Base-by-base conservation (phyloP, 2,329 filamentous ascomycete species). In the Dendrostoma leiphaemia region DNA sequence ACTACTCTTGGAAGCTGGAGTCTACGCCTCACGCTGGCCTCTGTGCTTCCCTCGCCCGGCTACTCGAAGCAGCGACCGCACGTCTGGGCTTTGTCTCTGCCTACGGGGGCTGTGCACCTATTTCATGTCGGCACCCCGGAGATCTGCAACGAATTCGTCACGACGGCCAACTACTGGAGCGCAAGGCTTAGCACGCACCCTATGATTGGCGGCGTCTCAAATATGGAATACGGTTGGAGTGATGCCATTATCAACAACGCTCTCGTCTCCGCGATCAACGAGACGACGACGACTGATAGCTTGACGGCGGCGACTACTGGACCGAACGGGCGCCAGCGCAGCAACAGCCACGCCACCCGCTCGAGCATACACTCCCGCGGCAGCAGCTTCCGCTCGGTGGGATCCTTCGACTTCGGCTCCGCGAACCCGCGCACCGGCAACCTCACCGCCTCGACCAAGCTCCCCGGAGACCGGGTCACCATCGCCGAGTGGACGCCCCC, bases 201-300 rank as follows among this genome's bases (percentile, higher is more conserved):
- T 2, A 76, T 99, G 29, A 83, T 93, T 31, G 94, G 94, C 54
- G 93, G 92, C 53, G 89, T 99, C 62, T 96, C 90, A 72, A 99
- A 97, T 69, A 89, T 97, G 62, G 94, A 99, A 70, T 97, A 97
- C 66, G 94, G 94, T 50, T 99, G 94, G 94, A 90, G 91, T 62
- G 91, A 96, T 37, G 78, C 80, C 19, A 85, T 97, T 57, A 85
- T 97, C 64, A 85, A 83, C 62, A 83, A 77, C 51, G 73, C 78
- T 8, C 71, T 83, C 2, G 76, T 84, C 4, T 70, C 66, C 4
- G 77, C 78, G 24, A 78, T 82, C 61, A 79, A 80, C 56, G 80
- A 84, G 48, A 70, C 71, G 3, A 62, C 60, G 40, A 38, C 54
- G 61, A 68, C 51, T 61, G 65, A 6, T 64, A 64, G 15, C 32